Percentiles rank a stretch among this genome's conserved stretches.
Conservation (phyloP, 805 yeast species). For the Starmerella stellata region DNA sequence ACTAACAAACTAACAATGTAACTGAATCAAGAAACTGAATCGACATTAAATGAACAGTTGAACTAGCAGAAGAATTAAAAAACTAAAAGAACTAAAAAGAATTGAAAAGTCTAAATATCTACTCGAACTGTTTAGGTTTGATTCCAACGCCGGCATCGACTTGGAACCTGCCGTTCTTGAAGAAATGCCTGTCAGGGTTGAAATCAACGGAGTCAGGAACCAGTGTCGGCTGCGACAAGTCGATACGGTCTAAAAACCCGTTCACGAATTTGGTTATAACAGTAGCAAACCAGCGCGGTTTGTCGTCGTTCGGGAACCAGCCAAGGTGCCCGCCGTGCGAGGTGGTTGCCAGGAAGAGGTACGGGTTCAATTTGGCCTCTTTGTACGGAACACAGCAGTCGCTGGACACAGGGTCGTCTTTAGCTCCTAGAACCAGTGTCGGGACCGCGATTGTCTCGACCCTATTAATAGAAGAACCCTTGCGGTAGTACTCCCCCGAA, state of each 20-base stretch:
- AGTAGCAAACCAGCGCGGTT: constrained; percentile 47
- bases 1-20: no score
- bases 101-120: no score
- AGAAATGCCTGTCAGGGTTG: constrained; percentile 6
- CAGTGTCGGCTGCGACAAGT: constrained; percentile 2
- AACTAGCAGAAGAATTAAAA: no score
- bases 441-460: constrained; percentile 43
- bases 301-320: constrained; percentile 46
- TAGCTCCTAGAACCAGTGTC: constrained; percentile 39
- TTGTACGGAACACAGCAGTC: constrained; percentile 32
- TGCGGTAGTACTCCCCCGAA: constrained; percentile 46
- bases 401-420: constrained; percentile 62
- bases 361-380: constrained; percentile 41
- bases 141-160: background rate
- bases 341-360: constrained; percentile 38
- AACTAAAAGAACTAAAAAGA: no score
- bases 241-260: constrained; percentile 22
- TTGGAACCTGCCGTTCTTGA: constrained; percentile 10
- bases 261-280: constrained; percentile 32
- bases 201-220: constrained; percentile 1
- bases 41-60: no score
- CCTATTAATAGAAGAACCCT: constrained; percentile 39
- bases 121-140: background rate
- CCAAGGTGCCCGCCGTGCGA: constrained; percentile 68
- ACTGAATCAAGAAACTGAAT: no score